phyloP scores from a whole-genome alignment of 495 filamentous ascomycete genomes.

The Penicillium daleae region DNA sequence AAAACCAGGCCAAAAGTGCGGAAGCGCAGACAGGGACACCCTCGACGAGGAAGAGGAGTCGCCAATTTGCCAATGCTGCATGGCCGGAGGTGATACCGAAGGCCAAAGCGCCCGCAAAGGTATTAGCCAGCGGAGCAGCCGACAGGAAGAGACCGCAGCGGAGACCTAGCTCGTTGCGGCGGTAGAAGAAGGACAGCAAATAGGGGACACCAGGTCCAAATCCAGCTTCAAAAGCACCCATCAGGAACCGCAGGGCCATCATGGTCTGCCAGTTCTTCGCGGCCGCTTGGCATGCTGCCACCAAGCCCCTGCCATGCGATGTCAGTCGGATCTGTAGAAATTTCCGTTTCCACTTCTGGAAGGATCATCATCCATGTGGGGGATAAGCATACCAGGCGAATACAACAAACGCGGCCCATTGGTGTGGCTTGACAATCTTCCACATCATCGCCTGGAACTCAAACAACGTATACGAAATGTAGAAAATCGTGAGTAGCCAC shows the following conservation, averaged over 20 bases:
- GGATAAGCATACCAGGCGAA: slow-evolving; percentile 48
- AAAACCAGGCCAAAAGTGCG: slow-evolving; percentile 67
- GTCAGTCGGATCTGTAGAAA: slow-evolving; percentile 12
- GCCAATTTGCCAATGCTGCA: slow-evolving; percentile 71
- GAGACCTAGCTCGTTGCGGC: slow-evolving; percentile 74
- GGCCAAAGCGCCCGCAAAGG: slow-evolving; percentile 81
- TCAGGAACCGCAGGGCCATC: slow-evolving; percentile 68
- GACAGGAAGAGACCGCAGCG: slow-evolving; percentile 77
- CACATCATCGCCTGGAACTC: slow-evolving; percentile 74
- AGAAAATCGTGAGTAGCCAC: slow-evolving; percentile 83
- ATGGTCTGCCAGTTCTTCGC: slow-evolving; percentile 63
- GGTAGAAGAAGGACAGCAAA: slow-evolving; percentile 83
- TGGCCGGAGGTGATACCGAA: slow-evolving; percentile 80
- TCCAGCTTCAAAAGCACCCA: slow-evolving; percentile 67
- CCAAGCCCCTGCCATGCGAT: slow-evolving; percentile 50
- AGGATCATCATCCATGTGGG: slow-evolving; percentile 10
- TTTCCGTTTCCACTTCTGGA: background rate
- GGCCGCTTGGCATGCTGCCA: slow-evolving; percentile 63
- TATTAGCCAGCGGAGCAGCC: slow-evolving; percentile 79
- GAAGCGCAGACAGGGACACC: slow-evolving; percentile 72
- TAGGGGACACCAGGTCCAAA: slow-evolving; percentile 74
- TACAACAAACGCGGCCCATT: slow-evolving; percentile 52
- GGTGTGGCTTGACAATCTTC: slow-evolving; percentile 65
- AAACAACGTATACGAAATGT: slow-evolving; percentile 65
- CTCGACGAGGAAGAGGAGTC: slow-evolving; percentile 82